Percentiles rank a stretch among this genome's conserved stretches.
These are phyloP conservation scores for Talaromyces sp. DNA, from an alignment of 2,329 filamentous ascomycete species.

Conservation along the genomic window DNA sequence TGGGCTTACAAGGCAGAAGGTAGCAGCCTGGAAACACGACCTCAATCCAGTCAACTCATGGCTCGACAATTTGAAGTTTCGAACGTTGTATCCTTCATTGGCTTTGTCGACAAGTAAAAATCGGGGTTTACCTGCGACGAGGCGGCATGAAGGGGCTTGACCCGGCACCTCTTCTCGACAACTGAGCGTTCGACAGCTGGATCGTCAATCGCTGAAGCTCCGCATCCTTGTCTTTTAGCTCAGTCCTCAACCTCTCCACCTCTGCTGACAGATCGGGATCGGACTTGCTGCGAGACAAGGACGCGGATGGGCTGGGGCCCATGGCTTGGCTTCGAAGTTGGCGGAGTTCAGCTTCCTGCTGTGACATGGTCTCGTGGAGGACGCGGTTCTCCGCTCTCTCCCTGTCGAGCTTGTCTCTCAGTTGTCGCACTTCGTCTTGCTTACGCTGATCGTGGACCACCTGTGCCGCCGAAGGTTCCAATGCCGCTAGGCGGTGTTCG, in stretches of 20 bases:
- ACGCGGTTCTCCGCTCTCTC: neutral
- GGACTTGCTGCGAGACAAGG: neutral
- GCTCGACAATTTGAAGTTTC: neutral
- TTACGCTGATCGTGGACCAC: neutral
- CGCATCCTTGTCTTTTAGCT: neutral
- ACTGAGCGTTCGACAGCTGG: neutral
- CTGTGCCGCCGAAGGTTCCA: conserved; percentile 1
- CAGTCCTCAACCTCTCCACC: neutral
- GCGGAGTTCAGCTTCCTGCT: neutral
- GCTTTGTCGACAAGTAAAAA: neutral
- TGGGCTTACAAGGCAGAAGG: neutral
- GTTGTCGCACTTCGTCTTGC: neutral
- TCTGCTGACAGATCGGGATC: neutral
- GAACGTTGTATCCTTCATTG: neutral
- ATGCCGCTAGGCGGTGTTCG: neutral
- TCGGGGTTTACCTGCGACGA: conserved; percentile 1
- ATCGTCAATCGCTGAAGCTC: neutral
- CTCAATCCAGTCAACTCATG: neutral
- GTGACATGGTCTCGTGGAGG: neutral
- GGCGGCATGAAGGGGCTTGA: conserved; percentile 3
- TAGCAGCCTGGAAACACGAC: neutral
- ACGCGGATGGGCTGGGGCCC: neutral
- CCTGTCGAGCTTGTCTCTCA: neutral
- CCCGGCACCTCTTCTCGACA: neutral
- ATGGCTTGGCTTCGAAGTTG: neutral